These are phyloP conservation scores for Cutaneotrichosporon cyanovorans DNA, from an alignment of 1,284 basidiomycete genomes.

Conservation along the genomic window DNA sequence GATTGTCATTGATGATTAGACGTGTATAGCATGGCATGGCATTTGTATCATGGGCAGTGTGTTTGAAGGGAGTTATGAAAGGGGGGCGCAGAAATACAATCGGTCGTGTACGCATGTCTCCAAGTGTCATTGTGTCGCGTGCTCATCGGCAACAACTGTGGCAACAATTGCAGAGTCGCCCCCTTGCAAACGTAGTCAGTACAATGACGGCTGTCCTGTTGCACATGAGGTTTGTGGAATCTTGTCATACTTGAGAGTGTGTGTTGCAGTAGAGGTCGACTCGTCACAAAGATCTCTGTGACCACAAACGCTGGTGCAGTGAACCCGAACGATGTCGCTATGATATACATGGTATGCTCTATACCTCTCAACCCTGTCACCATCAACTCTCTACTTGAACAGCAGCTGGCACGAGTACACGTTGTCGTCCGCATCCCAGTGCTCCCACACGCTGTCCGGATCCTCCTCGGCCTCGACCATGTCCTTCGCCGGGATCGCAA, in stretches of 20 bases:
- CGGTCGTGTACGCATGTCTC: too few species aligned
- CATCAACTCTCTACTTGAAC: conserved; percentile 51
- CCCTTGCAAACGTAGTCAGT: too few species aligned
- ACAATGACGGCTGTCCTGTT: too few species aligned
- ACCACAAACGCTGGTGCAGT: neutral
- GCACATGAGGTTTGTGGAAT: too few species aligned
- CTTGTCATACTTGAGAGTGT: too few species aligned
- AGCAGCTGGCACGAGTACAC: conserved; percentile 93
- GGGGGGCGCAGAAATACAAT: too few species aligned
- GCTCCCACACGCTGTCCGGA: conserved; percentile 86
- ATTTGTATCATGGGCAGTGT: neutral
- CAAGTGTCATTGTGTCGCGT: too few species aligned
- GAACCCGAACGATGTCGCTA: neutral
- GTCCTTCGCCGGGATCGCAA: conserved; percentile 94
- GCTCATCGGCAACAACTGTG: too few species aligned
- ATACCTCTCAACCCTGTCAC: neutral
- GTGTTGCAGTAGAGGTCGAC: too few species aligned
- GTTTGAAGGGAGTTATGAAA: too few species aligned
- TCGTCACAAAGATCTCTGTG: too few species aligned
- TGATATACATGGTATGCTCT: neutral
- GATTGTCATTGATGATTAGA: conserved; percentile 34
- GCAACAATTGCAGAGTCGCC: too few species aligned
- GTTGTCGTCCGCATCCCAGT: conserved; percentile 94
- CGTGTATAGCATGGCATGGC: neutral
- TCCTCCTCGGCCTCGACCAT: conserved; percentile 76